Conservation (phyloP, 2,329 filamentous ascomycete species). For the Tolypocladium paradoxum region DNA sequence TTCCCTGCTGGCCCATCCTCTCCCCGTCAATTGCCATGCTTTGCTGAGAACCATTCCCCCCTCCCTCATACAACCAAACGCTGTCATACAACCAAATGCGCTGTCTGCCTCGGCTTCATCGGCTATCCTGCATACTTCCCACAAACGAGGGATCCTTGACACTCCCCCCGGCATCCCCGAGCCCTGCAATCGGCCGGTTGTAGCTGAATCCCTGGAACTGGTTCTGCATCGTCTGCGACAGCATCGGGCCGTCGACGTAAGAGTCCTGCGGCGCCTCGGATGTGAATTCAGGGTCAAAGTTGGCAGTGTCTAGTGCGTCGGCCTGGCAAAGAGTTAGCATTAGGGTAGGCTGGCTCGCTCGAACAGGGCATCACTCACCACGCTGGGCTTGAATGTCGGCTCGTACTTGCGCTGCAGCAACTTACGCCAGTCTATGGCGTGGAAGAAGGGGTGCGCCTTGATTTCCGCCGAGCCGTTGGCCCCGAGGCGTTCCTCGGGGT, state of each 20-base stretch:
- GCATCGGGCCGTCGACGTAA: slow-evolving; percentile 78
- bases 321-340: slow-evolving; percentile 30
- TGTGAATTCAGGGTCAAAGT: slow-evolving; percentile 92
- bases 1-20: background rate
- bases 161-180: slow-evolving; percentile 88
- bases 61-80: background rate
- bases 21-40: background rate
- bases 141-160: slow-evolving; percentile 74
- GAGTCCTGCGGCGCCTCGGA: slow-evolving; percentile 82
- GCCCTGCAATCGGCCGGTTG: slow-evolving; percentile 86
- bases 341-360: too few species aligned
- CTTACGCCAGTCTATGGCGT: slow-evolving; percentile 98
- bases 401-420: slow-evolving; percentile 95
- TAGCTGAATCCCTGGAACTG: slow-evolving; percentile 96
- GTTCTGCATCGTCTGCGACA: slow-evolving; percentile 94
- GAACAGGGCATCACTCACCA: slow-evolving; percentile 54
- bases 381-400: slow-evolving; percentile 92
- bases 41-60: background rate
- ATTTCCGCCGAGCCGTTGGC: slow-evolving; percentile 94
- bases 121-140: slow-evolving; percentile 45
- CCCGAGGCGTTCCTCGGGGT: slow-evolving; percentile 80
- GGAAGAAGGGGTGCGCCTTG: slow-evolving; percentile 98
- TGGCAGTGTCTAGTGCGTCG: slow-evolving; percentile 81
- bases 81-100: background rate
- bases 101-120: slow-evolving; percentile 12